A percentile compares a stretch with the other conserved stretches of the same genome.
phyloP scores from a whole-genome alignment of 1,284 basidiomycete genomes.

The Amylostereum areolatum region DNA sequence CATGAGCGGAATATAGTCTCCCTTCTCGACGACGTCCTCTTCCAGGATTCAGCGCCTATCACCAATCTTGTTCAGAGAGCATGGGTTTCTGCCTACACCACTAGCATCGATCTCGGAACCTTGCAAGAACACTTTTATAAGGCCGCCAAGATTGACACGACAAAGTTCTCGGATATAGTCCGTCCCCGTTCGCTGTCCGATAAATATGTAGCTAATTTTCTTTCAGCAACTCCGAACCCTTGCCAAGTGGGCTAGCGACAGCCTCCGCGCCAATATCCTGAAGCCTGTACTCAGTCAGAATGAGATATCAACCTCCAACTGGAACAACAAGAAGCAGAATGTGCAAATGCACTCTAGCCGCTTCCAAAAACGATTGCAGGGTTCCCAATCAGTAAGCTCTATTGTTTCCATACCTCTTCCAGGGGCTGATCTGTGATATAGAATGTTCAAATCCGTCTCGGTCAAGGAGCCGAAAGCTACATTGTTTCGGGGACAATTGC shows the following conservation, averaged over 20 bases:
- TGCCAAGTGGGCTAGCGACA: constrained; percentile 42
- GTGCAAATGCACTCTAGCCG: constrained; percentile 24
- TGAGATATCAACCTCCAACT: constrained; percentile 11
- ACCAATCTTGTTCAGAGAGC: constrained; percentile 38
- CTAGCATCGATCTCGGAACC: constrained; percentile 35
- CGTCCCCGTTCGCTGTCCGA: not conserved
- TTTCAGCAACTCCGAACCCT: constrained; percentile 29
- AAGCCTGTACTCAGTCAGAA: constrained; percentile 39
- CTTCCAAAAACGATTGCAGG: constrained; percentile 8
- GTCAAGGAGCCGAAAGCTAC: constrained; percentile 11
- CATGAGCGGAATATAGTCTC: constrained; percentile 3
- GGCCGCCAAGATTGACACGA: constrained; percentile 10
- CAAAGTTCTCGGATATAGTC: constrained; percentile 8
- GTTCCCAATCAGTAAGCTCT: not conserved
- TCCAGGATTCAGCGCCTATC: constrained; percentile 5
- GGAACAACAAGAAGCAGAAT: constrained; percentile 18
- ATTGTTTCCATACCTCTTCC: not conserved
- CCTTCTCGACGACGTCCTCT: constrained; percentile 5
- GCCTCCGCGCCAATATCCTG: constrained; percentile 38
- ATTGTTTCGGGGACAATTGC: constrained; percentile 22
- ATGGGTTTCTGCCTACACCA: constrained; percentile 38
- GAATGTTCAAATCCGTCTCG: constrained; percentile 5
- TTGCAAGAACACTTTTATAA: constrained; percentile 16
- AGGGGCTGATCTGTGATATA: not conserved
- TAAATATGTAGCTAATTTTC: not conserved